Base-by-base conservation (phyloP, 1,284 basidiomycete genomes). In the Agroathelia rolfsii region DNA sequence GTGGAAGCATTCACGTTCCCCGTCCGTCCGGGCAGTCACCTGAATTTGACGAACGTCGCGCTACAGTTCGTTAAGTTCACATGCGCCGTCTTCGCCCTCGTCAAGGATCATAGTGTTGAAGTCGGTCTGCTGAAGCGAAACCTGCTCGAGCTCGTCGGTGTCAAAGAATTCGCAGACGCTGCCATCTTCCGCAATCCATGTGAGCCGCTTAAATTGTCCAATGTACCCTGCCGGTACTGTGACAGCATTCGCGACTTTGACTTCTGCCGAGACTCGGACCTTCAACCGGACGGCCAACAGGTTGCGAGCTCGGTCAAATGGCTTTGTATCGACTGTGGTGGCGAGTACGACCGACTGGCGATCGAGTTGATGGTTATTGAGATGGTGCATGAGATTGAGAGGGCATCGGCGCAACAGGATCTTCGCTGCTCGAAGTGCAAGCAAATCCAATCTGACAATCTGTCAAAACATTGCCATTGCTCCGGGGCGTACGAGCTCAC, bases 111-210 rank as follows among this genome's bases (percentile, higher is more conserved):
- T 43, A 67, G 72, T 13, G 76, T 88, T 38, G 93, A 98, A 49
- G 75, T 96, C 14, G 85, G 89, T 11, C 62, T 98, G 8, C 59
- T 97, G 43, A 88, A 87, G 52, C 77, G 92, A 23, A 96, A 85
- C 52, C 61, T 95, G 18, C 72, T 99, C 34, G 92, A 97, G 46
- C 62, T 97, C 31, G 73, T 95, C 29, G 79, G 83, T 8, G 72
- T 96, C 18, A 74, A 82, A 40, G 92, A 96, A 52, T 97, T 97
- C 53, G 76, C 87, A 9, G 62, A 61, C 24, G 84, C 89, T 30
- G 90, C 90, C 2, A 56, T 68, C 1, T 96, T 93, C 66, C 74
- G 76, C 36, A 94, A 96, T 51, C 94, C 94, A 0, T 97, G 94
- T 61, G 84, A 95, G 49, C 79, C 89, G 3, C 73, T 97, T 41